Percentiles rank a stretch among this genome's conserved stretches.
Conservation (phyloP, 352 stramenopile genomes). For the Phytophthora vignae region DNA sequence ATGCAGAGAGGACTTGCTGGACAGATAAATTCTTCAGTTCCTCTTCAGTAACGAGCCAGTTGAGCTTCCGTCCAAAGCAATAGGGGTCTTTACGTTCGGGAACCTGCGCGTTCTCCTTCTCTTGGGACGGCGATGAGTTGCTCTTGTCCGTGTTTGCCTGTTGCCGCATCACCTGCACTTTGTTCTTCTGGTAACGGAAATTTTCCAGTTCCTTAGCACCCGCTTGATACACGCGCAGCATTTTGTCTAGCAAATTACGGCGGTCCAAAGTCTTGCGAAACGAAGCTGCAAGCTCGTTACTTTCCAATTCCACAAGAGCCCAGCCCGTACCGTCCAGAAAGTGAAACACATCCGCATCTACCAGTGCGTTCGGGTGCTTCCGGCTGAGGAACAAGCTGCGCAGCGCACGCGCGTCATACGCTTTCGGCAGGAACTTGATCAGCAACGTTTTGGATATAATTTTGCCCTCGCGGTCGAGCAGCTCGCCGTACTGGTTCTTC, state of each 20-base stretch:
- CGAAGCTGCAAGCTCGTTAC: constrained; percentile 45
- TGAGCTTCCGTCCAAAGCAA: constrained; percentile 74
- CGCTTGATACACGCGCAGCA: constrained; percentile 65
- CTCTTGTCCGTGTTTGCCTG: constrained; percentile 31
- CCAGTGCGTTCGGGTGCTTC: constrained; percentile 47
- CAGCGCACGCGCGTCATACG: constrained; percentile 51
- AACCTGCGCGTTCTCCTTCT: constrained; percentile 24
- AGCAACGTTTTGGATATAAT: constrained; percentile 72
- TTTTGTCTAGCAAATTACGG: constrained; percentile 55
- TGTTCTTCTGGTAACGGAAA: constrained; percentile 56
- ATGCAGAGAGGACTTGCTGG: constrained; percentile 67
- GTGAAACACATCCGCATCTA: constrained; percentile 72
- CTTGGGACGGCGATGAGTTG: constrained; percentile 26
- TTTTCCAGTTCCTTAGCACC: constrained; percentile 69
- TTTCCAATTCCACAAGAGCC: constrained; percentile 77
- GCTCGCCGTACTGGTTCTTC: constrained; percentile 44
- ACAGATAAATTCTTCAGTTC: constrained; percentile 65
- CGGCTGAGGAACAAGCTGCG: constrained; percentile 59
- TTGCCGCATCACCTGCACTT: constrained; percentile 51
- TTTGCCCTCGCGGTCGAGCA: constrained; percentile 54
- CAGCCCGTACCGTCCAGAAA: constrained; percentile 78
- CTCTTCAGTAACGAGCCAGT: constrained; percentile 76
- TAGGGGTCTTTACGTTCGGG: constrained; percentile 43
- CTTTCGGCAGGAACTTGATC: constrained; percentile 68
- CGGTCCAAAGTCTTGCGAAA: constrained; percentile 72